phyloP scores from a whole-genome alignment of 352 stramenopile species.

The Phytophthora sansomeana region DNA sequence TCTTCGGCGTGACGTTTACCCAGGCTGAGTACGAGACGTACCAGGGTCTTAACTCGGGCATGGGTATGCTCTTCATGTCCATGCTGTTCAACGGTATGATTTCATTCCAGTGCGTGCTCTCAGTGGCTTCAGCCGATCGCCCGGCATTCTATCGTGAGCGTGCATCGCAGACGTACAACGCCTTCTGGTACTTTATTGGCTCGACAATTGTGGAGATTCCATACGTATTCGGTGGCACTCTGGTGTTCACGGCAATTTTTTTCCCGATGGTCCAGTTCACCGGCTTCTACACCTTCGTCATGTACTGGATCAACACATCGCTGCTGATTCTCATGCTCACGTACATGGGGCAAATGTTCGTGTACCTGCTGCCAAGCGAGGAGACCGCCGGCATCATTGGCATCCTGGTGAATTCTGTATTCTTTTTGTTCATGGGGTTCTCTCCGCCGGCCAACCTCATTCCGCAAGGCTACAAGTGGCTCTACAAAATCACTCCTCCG shows the following conservation, averaged over 20 bases:
- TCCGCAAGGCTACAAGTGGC: conserved; percentile 46
- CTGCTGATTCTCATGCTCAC: conserved; percentile 44
- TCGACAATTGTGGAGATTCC: conserved; percentile 89
- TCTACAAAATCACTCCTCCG: conserved; percentile 49
- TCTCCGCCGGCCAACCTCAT: conserved; percentile 43
- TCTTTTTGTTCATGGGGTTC: conserved; percentile 52
- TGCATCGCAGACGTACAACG: conserved; percentile 83
- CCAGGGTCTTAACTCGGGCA: conserved; percentile 54
- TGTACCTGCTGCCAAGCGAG: conserved; percentile 39
- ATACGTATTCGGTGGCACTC: conserved; percentile 70
- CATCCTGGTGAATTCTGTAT: conserved; percentile 43
- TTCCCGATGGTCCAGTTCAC: conserved; percentile 58
- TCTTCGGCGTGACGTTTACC: conserved; percentile 83
- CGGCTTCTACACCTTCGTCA: conserved; percentile 36
- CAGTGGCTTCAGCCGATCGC: conserved; percentile 76
- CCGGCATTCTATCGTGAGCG: conserved; percentile 89
- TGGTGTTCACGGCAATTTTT: conserved; percentile 44
- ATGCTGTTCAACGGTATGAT: conserved; percentile 88
- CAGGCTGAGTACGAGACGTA: conserved; percentile 52
- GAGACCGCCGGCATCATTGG: conserved; percentile 38
- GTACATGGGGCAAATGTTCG: conserved; percentile 51
- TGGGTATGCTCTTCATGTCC: conserved; percentile 88
- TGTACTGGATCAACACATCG: conserved; percentile 50
- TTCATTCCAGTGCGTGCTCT: conserved; percentile 72
- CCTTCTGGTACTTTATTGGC: conserved; percentile 72